These are phyloP conservation scores for Phlebopus sp. DNA, from an alignment of 1,284 basidiomycete species.

Conservation along the genomic window DNA sequence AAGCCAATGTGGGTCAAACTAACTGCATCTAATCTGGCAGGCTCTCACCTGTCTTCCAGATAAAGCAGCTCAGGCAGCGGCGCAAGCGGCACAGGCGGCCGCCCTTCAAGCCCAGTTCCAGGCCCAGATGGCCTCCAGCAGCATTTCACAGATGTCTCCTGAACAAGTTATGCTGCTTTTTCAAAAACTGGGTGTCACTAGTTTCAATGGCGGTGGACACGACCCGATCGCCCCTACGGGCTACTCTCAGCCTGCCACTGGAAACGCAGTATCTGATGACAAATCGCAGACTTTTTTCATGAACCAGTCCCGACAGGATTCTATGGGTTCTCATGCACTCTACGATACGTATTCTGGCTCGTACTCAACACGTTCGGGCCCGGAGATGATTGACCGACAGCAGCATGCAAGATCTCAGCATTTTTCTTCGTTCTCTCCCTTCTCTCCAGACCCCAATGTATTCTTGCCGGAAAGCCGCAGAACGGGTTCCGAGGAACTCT, in stretches of 20 bases:
- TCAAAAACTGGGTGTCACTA: constrained; percentile 54
- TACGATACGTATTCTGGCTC: constrained; percentile 22
- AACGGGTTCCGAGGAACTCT: constrained; percentile 32
- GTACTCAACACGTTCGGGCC: constrained; percentile 15
- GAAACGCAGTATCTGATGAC: constrained; percentile 27
- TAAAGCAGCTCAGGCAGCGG: constrained; percentile 84
- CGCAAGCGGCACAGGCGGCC: constrained; percentile 74
- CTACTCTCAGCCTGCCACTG: constrained; percentile 16
- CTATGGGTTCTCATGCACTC: constrained; percentile 13
- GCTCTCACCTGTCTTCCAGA: constrained; percentile 42
- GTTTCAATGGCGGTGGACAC: constrained; percentile 34
- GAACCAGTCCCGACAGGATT: constrained; percentile 23
- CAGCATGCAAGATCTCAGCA: constrained; percentile 27
- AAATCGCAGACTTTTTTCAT: constrained; percentile 27
- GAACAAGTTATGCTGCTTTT: constrained; percentile 69
- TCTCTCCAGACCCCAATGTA: constrained; percentile 57
- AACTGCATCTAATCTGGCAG: neutral
- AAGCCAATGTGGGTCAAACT: constrained; percentile 69
- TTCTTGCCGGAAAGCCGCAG: constrained; percentile 32
- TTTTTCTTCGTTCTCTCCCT: constrained; percentile 52
- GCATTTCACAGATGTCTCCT: constrained; percentile 43
- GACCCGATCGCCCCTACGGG: constrained; percentile 14
- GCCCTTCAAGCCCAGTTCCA: constrained; percentile 55
- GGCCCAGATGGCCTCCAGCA: constrained; percentile 33
- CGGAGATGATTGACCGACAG: constrained; percentile 14